Evolutionary conservation across 2,329 filamentous ascomycete species (phyloP).

Genomic region (Fusarium algeriense): DNA sequence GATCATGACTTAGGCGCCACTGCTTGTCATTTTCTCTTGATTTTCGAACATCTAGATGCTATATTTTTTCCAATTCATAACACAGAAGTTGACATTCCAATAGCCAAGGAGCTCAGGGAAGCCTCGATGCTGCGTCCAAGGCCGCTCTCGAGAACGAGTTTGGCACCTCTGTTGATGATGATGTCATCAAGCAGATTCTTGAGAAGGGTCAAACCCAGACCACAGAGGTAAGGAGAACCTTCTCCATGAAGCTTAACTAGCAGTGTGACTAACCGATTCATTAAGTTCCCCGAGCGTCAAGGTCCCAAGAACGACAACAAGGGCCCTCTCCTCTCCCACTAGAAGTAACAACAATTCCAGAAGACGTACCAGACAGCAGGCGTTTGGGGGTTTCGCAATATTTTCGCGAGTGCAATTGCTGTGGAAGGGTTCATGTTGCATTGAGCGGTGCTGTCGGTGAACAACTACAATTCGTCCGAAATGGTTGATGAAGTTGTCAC

Average conservation of each 20-base stretch:
- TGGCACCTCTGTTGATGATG: constrained; percentile 81
- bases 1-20: not conserved
- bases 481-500: constrained; percentile 28
- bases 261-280: constrained; percentile 7
- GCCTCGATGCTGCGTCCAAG: constrained; percentile 81
- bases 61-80: not conserved
- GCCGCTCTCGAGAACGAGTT: constrained; percentile 85
- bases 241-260: not conserved
- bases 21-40: not conserved
- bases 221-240: constrained; percentile 59
- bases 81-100: constrained; percentile 26
- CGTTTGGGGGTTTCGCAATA: constrained; percentile 19
- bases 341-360: constrained; percentile 39
- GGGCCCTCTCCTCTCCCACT: constrained; percentile 59
- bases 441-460: constrained; percentile 12
- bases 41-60: too few relatives aligned
- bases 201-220: constrained; percentile 79
- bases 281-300: constrained; percentile 65
- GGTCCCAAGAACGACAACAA: constrained; percentile 67
- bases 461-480: constrained; percentile 19
- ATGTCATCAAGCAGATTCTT: constrained; percentile 84
- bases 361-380: constrained; percentile 17
- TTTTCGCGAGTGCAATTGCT: constrained; percentile 5
- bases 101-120: constrained; percentile 88
- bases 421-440: not conserved